These are phyloP conservation scores for Drechmeria coniospora DNA, from an alignment of 2,329 filamentous ascomycete species.

Conservation along the genomic window DNA sequence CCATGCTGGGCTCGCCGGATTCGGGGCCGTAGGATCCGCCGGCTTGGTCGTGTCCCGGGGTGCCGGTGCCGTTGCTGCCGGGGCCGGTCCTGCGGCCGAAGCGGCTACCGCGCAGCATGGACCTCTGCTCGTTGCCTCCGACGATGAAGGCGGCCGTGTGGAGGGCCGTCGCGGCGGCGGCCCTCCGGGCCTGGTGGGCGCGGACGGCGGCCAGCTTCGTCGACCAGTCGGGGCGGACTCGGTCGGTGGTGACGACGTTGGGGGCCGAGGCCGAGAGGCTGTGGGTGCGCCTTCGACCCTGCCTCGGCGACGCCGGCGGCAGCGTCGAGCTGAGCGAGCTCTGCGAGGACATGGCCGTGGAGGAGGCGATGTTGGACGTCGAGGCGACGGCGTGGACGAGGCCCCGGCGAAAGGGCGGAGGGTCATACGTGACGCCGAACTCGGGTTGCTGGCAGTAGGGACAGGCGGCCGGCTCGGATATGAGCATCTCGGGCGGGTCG, in stretches of 20 bases:
- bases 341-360: constrained; percentile 72
- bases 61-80: constrained; percentile 19
- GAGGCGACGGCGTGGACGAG: constrained; percentile 50
- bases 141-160: constrained; percentile 92
- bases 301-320: constrained; percentile 23
- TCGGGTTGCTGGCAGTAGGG: constrained; percentile 92
- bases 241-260: constrained; percentile 82
- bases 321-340: constrained; percentile 56
- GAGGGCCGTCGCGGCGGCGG: constrained; percentile 82
- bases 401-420: constrained; percentile 77
- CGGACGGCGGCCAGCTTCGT: constrained; percentile 75
- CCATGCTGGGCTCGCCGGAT: constrained; percentile 8
- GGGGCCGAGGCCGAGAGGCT: constrained; percentile 69
- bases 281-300: constrained; percentile 32
- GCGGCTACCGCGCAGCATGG: constrained; percentile 28
- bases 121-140: constrained; percentile 42
- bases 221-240: constrained; percentile 85
- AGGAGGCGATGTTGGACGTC: constrained; percentile 21
- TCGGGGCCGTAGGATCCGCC: constrained; percentile 12
- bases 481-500: constrained; percentile 47
- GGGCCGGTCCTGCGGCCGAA: constrained; percentile 41
- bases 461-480: constrained; percentile 83
- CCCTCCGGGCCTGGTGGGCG: constrained; percentile 68
- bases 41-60: constrained; percentile 10
- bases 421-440: constrained; percentile 89